Conservation (phyloP, 2,329 filamentous ascomycete genomes). For the Cladosporium velox region DNA sequence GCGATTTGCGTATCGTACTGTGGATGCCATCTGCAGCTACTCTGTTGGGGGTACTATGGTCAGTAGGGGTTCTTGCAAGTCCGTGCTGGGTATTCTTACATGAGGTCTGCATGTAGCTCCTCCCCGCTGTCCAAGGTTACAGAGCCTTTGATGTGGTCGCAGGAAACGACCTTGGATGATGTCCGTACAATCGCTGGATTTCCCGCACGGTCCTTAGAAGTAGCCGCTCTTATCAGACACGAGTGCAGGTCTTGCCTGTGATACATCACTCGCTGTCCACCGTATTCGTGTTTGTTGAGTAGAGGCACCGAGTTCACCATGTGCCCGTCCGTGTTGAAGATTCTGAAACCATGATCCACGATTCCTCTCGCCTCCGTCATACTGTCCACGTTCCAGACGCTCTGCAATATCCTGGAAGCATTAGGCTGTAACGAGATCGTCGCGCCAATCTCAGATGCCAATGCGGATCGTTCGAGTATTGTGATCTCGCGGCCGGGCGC, state of each 20-base stretch:
- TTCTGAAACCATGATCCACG: constrained; percentile 42
- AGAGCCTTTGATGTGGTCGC: constrained; percentile 30
- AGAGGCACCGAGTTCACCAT: constrained; percentile 37
- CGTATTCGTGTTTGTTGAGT: constrained; percentile 38
- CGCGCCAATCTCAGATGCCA: constrained; percentile 42
- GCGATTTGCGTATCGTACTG: constrained; percentile 29
- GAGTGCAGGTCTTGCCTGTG: constrained; percentile 47
- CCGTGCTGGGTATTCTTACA: constrained; percentile 22
- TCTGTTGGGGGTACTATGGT: not conserved
- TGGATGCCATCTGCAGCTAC: constrained; percentile 44
- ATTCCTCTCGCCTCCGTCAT: constrained; percentile 35
- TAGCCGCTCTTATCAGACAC: constrained; percentile 35
- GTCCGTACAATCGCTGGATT: constrained; percentile 34
- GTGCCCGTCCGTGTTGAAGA: constrained; percentile 38
- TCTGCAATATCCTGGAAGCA: constrained; percentile 38
- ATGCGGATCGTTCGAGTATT: constrained; percentile 38
- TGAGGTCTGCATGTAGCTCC: constrained; percentile 34
- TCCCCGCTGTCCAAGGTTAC: constrained; percentile 41
- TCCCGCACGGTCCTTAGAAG: constrained; percentile 27
- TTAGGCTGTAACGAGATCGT: constrained; percentile 48
- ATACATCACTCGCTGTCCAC: constrained; percentile 45
- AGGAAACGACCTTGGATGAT: constrained; percentile 30
- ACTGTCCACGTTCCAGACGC: constrained; percentile 12
- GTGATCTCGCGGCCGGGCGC: constrained; percentile 37
- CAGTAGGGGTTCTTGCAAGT: not conserved